phyloP scores from a whole-genome alignment of 1,139 yeast genomes.

The Scheffersomyces parashehatae region DNA sequence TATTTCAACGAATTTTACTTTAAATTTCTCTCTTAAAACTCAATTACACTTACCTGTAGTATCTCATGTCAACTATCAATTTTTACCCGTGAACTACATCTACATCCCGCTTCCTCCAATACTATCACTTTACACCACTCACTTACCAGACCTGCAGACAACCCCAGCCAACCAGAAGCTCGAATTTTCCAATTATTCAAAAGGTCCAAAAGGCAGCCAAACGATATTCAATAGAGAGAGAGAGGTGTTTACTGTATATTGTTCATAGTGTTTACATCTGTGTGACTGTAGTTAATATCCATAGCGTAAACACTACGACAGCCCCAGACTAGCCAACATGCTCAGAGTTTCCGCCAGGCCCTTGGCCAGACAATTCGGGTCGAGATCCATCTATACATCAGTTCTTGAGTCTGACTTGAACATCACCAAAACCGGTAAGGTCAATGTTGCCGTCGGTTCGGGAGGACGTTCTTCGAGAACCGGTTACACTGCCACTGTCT shows the following conservation, averaged over 20 bases:
- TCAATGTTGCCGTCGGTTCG: constrained; percentile 65
- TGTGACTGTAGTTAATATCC: background rate
- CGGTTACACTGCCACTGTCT: constrained; percentile 89
- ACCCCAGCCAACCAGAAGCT: constrained; percentile 24
- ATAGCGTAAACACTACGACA: constrained; percentile 1
- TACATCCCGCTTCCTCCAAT: background rate
- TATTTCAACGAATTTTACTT: too few relatives aligned
- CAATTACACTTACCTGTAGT: too few relatives aligned
- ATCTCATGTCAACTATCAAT: too few relatives aligned
- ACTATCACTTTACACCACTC: background rate
- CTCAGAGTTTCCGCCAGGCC: constrained; percentile 27
- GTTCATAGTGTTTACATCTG: background rate
- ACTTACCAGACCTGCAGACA: background rate
- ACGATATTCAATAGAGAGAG: background rate
- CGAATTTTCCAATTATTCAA: constrained; percentile 13
- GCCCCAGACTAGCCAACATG: constrained; percentile 17
- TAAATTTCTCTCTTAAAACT: too few relatives aligned
- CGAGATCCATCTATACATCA: constrained; percentile 42
- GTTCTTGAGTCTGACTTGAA: constrained; percentile 61
- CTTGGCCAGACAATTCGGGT: constrained; percentile 18
- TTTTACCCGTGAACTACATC: too few relatives aligned
- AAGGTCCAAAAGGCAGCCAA: background rate
- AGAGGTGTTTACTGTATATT: background rate
- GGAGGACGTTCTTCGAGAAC: constrained; percentile 89
- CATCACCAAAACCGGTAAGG: constrained; percentile 76